These are phyloP conservation scores for Collybia mongolica DNA, from an alignment of 768 basidiomycete genomes.

Conservation along the genomic window DNA sequence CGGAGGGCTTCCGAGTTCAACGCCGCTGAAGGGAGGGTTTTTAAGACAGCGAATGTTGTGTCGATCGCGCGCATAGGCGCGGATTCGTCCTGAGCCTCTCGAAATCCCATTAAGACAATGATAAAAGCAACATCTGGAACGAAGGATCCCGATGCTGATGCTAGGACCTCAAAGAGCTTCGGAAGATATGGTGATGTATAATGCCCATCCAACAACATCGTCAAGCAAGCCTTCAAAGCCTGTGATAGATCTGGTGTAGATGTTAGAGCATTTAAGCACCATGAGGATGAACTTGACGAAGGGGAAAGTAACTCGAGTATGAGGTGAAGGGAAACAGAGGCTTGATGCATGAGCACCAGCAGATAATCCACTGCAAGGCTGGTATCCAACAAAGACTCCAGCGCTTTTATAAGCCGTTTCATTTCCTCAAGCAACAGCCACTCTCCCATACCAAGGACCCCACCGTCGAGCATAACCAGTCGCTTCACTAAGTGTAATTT, in stretches of 20 bases:
- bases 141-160: slow-evolving; percentile 22
- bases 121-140: slow-evolving; percentile 27
- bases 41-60: neutral
- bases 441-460: slow-evolving; percentile 56
- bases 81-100: slow-evolving; percentile 27
- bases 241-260: slow-evolving; percentile 40
- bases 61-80: slow-evolving; percentile 14
- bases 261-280: slow-evolving; percentile 43
- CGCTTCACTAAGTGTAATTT: slow-evolving; percentile 53
- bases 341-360: slow-evolving; percentile 44
- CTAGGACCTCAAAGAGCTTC: slow-evolving; percentile 32
- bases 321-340: slow-evolving; percentile 49
- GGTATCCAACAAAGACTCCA: slow-evolving; percentile 33
- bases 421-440: slow-evolving; percentile 71
- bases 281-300: slow-evolving; percentile 36
- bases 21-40: slow-evolving; percentile 13
- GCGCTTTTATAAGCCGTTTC: slow-evolving; percentile 41
- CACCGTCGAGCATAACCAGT: slow-evolving; percentile 56
- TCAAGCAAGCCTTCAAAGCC: slow-evolving; percentile 40
- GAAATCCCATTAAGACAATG: slow-evolving; percentile 30
- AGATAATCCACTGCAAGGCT: slow-evolving; percentile 29
- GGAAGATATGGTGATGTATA: slow-evolving; percentile 44
- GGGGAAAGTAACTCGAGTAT: slow-evolving; percentile 42
- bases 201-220: slow-evolving; percentile 44
- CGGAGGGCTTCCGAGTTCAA: slow-evolving; percentile 26